Conservation (phyloP, 2,329 filamentous ascomycete genomes). For the Beauveria caledonica region DNA sequence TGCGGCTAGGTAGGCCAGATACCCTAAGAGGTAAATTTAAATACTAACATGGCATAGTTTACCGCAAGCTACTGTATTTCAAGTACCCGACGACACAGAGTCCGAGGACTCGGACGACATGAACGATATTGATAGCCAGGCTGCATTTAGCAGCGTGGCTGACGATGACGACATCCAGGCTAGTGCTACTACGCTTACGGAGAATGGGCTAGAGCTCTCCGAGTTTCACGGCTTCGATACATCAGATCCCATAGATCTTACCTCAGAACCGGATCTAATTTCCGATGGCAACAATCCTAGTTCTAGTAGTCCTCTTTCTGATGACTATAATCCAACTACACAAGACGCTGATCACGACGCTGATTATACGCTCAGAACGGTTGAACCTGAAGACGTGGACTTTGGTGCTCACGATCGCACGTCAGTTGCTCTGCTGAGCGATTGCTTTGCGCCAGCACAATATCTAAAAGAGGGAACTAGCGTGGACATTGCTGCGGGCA, state of each 20-base stretch:
- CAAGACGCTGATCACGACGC: not conserved
- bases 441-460: not conserved
- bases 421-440: not conserved
- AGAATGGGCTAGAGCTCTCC: not conserved
- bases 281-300: not conserved
- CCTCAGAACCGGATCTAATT: slow-evolving; percentile 3
- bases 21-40: not conserved
- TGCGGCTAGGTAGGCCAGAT: not conserved
- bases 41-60: slow-evolving; percentile 15
- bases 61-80: slow-evolving; percentile 26
- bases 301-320: not conserved
- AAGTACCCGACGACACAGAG: slow-evolving; percentile 35
- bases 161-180: slow-evolving; percentile 13
- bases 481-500: not conserved
- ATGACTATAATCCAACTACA: not conserved
- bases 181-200: not conserved
- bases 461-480: not conserved
- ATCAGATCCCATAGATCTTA: slow-evolving; percentile 8
- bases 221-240: not conserved
- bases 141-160: slow-evolving; percentile 18
- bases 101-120: not conserved
- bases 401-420: not conserved
- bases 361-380: not conserved
- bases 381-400: not conserved
- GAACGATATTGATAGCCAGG: not conserved